Evolutionary conservation across 2,329 filamentous ascomycete species (phyloP).

Genomic region (Pseudocercospora vitis): DNA sequence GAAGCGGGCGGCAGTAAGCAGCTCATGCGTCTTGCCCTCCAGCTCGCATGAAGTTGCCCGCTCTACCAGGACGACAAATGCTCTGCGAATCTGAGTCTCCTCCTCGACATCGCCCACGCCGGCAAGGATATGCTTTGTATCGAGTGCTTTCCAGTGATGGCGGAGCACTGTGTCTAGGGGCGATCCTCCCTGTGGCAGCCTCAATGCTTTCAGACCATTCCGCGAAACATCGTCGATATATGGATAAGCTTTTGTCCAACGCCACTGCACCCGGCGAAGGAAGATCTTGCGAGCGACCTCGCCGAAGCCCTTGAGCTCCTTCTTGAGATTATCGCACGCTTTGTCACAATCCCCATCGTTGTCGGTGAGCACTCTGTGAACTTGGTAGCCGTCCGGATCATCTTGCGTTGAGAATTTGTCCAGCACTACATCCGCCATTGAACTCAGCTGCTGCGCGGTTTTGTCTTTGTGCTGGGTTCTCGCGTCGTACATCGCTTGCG

Average conservation of each 20-base stretch:
- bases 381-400: constrained; percentile 35
- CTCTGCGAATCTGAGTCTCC: constrained; percentile 35
- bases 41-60: constrained; percentile 41
- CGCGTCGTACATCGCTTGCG: constrained; percentile 45
- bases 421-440: constrained; percentile 36
- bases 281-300: constrained; percentile 47
- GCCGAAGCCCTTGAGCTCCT: constrained; percentile 44
- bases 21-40: constrained; percentile 37
- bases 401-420: constrained; percentile 37
- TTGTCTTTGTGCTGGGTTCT: constrained; percentile 50
- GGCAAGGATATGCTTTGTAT: constrained; percentile 31
- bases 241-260: constrained; percentile 42
- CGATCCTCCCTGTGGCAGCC: constrained; percentile 39
- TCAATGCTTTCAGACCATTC: constrained; percentile 37
- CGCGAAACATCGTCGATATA: constrained; percentile 38
- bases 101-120: constrained; percentile 38
- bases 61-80: constrained; percentile 44
- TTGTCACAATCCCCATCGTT: constrained; percentile 33
- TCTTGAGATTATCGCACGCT: constrained; percentile 37
- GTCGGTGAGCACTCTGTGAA: constrained; percentile 38
- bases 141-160: constrained; percentile 39
- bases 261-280: constrained; percentile 44
- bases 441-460: constrained; percentile 44
- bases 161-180: constrained; percentile 40
- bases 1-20: neutral